phyloP scores from a whole-genome alignment of 768 basidiomycete genomes.

The Suillus subluteus region DNA sequence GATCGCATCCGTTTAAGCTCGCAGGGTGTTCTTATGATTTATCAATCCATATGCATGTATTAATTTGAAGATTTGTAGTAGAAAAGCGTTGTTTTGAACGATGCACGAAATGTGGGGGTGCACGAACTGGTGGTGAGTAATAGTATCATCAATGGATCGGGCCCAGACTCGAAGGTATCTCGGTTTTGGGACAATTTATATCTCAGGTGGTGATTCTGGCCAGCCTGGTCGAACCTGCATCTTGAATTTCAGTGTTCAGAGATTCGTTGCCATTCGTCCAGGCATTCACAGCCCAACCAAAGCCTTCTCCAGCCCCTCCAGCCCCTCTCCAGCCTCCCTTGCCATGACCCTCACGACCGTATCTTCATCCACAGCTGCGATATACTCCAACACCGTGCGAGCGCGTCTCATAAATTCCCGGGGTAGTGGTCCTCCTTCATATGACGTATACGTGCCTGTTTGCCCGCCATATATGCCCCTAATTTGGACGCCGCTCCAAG shows the following conservation, averaged over 20 bases:
- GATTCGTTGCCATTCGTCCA: conserved; percentile 4
- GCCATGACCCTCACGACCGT: conserved; percentile 75
- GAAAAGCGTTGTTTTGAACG: too few species aligned
- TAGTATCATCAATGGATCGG: background rate
- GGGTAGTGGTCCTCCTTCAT: conserved; percentile 12
- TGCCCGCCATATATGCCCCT: conserved; percentile 7
- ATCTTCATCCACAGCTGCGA: conserved; percentile 75
- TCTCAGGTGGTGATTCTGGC: background rate
- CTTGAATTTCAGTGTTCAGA: background rate
- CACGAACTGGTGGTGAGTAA: too few species aligned
- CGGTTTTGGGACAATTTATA: background rate
- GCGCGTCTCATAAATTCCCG: conserved; percentile 51
- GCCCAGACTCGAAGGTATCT: background rate
- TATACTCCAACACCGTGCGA: conserved; percentile 66
- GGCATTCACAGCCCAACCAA: conserved; percentile 37
- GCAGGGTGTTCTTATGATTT: too few species aligned
- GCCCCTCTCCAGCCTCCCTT: conserved; percentile 60
- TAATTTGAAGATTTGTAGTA: too few species aligned
- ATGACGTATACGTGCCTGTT: conserved; percentile 3
- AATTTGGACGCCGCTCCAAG: conserved; percentile 19
- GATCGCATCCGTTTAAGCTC: too few species aligned
- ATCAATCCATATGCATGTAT: too few species aligned
- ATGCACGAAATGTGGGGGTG: too few species aligned
- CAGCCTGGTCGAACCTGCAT: background rate
- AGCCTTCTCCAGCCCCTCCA: conserved; percentile 54